A percentile compares a stretch with the other conserved stretches of the same genome.
Conservation (phyloP, 1,139 yeast genomes). For the Blastobotrys buckinghamii region DNA sequence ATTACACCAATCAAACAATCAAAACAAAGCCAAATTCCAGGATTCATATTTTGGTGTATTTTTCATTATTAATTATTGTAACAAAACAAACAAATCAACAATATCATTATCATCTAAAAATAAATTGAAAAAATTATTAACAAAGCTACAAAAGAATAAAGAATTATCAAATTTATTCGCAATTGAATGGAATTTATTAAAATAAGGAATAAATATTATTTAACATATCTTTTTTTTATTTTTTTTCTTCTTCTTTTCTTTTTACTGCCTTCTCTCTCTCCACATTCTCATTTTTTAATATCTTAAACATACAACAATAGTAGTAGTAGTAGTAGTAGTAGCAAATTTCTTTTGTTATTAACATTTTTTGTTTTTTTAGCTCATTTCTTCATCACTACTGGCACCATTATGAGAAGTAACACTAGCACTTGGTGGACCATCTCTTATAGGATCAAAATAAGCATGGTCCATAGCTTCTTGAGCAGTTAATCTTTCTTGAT, state of each 20-base stretch:
- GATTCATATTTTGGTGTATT: neutral
- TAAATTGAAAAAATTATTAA: neutral
- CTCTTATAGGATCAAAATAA: slow-evolving; percentile 42
- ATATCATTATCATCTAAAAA: neutral
- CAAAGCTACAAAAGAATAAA: neutral
- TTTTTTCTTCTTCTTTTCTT: too few relatives aligned
- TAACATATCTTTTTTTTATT: too few relatives aligned
- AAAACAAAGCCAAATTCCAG: too few relatives aligned
- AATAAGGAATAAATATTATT: too few relatives aligned
- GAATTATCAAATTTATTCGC: too few relatives aligned
- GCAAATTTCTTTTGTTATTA: too few relatives aligned
- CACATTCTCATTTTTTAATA: too few relatives aligned
- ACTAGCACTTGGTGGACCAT: slow-evolving; percentile 7
- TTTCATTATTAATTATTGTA: neutral
- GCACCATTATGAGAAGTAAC: neutral
- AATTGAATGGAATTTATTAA: neutral
- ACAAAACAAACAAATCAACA: neutral
- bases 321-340: too few relatives aligned
- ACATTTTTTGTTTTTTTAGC: too few relatives aligned
- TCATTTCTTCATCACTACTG: slow-evolving; percentile 7
- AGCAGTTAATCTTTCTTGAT: slow-evolving; percentile 82
- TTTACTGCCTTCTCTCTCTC: too few relatives aligned
- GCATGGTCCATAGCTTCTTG: slow-evolving; percentile 86
- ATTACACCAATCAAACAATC: too few relatives aligned
- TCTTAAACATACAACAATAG: too few relatives aligned